These are phyloP conservation scores for Cadophora gregata DNA, from an alignment of 2,329 filamentous ascomycete genomes.

Conservation along the genomic window DNA sequence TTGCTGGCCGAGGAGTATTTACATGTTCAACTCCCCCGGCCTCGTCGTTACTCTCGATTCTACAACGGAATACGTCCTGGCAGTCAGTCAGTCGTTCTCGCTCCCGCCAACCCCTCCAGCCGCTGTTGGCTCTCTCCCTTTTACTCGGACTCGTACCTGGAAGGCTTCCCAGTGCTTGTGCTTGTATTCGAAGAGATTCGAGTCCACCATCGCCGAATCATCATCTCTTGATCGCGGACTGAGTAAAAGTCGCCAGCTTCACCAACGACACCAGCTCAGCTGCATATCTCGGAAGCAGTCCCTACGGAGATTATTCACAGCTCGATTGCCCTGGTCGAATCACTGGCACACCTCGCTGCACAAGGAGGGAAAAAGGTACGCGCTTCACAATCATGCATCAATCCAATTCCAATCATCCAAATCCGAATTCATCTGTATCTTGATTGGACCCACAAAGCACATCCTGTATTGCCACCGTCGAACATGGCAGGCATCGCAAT, in stretches of 20 bases:
- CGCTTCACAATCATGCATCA: not conserved
- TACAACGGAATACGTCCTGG: not conserved
- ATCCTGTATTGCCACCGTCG: not conserved
- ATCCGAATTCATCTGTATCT: not conserved
- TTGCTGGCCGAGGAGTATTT: constrained; percentile 9
- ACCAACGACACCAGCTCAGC: constrained; percentile 1
- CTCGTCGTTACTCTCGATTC: not conserved
- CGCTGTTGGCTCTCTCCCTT: not conserved
- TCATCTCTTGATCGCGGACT: not conserved
- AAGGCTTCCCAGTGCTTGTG: constrained; percentile 8
- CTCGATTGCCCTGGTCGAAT: not conserved
- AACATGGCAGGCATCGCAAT: not conserved
- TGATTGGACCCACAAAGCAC: not conserved
- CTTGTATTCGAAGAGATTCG: constrained; percentile 3
- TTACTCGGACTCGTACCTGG: constrained; percentile 4
- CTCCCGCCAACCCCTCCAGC: not conserved
- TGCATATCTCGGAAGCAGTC: not conserved
- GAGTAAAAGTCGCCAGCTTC: not conserved
- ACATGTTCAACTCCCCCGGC: constrained; percentile 5
- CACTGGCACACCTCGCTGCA: not conserved
- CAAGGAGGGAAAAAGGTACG: constrained; percentile 8
- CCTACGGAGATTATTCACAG: not conserved
- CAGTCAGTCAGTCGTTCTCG: not conserved
- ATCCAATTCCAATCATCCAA: not conserved
- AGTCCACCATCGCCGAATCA: not conserved